Evolutionary conservation across 805 yeast species (phyloP).

Genomic region (Kurtzmaniella cleridarum): DNA sequence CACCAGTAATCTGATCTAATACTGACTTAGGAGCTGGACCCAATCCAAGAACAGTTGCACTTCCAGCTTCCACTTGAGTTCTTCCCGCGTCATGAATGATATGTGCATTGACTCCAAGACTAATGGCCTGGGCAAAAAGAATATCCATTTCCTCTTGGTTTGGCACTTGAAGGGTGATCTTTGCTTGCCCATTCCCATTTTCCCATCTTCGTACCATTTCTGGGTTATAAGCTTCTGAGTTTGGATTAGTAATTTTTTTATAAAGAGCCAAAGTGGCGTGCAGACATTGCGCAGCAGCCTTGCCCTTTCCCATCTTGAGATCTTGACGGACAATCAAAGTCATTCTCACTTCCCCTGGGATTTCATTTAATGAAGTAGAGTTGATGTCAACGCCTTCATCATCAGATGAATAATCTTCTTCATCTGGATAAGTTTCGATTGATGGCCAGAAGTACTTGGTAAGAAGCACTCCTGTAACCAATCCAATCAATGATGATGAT

Average conservation of each 20-base stretch:
- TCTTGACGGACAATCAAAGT: slow-evolving; percentile 85
- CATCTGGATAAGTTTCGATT: slow-evolving; percentile 9
- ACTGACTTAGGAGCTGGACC: slow-evolving; percentile 92
- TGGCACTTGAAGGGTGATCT: slow-evolving; percentile 76
- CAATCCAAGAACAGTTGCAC: slow-evolving; percentile 91
- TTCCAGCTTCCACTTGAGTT: slow-evolving; percentile 93
- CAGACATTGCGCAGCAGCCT: slow-evolving; percentile 94
- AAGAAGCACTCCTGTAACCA: slow-evolving; percentile 3
- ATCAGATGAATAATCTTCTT: slow-evolving; percentile 36
- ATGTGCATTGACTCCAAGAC: slow-evolving; percentile 70
- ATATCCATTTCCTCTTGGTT: slow-evolving; percentile 67
- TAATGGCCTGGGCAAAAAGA: slow-evolving; percentile 74
- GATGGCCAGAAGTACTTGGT: slow-evolving; percentile 5
- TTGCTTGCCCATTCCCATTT: slow-evolving; percentile 80
- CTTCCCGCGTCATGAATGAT: slow-evolving; percentile 95
- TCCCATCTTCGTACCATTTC: slow-evolving; percentile 70
- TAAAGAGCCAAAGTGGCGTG: slow-evolving; percentile 96
- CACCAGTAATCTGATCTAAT: slow-evolving; percentile 77
- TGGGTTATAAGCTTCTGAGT: slow-evolving; percentile 54
- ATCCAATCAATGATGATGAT: background rate
- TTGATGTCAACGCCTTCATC: slow-evolving; percentile 53
- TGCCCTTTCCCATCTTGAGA: slow-evolving; percentile 89
- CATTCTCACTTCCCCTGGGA: slow-evolving; percentile 82
- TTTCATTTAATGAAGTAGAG: slow-evolving; percentile 53
- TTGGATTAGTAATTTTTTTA: slow-evolving; percentile 53